phyloP scores from a whole-genome alignment of 805 yeast species.

The Candida berthetii region DNA sequence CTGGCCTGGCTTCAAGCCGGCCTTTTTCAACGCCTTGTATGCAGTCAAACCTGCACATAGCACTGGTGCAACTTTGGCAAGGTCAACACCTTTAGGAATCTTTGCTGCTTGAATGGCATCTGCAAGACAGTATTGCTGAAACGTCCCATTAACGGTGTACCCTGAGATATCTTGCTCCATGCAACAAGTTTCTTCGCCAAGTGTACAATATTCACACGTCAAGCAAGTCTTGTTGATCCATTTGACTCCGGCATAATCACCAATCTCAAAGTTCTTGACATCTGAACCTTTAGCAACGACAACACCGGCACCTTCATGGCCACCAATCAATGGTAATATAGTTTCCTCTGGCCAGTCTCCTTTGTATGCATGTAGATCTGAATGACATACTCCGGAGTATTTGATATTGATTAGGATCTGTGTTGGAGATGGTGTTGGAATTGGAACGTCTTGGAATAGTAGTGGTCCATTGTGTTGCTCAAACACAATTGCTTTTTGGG shows the following conservation, averaged over 20 bases:
- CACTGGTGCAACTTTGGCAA: slow-evolving; percentile 67
- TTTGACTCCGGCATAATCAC: slow-evolving; percentile 51
- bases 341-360: slow-evolving; percentile 52
- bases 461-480: slow-evolving; percentile 38
- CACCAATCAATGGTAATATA: slow-evolving; percentile 50
- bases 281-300: slow-evolving; percentile 47
- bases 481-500: slow-evolving; percentile 41
- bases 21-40: slow-evolving; percentile 76
- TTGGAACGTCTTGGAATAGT: slow-evolving; percentile 39
- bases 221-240: slow-evolving; percentile 52
- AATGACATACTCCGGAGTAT: slow-evolving; percentile 58
- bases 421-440: slow-evolving; percentile 43
- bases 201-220: slow-evolving; percentile 45
- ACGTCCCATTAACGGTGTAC: slow-evolving; percentile 77
- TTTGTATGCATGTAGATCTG: slow-evolving; percentile 55
- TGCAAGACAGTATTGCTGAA: slow-evolving; percentile 80
- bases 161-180: slow-evolving; percentile 70
- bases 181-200: slow-evolving; percentile 42
- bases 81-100: slow-evolving; percentile 60
- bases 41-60: slow-evolving; percentile 84
- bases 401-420: slow-evolving; percentile 46
- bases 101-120: slow-evolving; percentile 76
- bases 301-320: slow-evolving; percentile 56
- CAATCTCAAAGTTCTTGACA: slow-evolving; percentile 43
- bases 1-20: slow-evolving; percentile 53